Base-by-base conservation (phyloP, 1,139 yeast genomes). In the Candida pseudocylindracea region DNA sequence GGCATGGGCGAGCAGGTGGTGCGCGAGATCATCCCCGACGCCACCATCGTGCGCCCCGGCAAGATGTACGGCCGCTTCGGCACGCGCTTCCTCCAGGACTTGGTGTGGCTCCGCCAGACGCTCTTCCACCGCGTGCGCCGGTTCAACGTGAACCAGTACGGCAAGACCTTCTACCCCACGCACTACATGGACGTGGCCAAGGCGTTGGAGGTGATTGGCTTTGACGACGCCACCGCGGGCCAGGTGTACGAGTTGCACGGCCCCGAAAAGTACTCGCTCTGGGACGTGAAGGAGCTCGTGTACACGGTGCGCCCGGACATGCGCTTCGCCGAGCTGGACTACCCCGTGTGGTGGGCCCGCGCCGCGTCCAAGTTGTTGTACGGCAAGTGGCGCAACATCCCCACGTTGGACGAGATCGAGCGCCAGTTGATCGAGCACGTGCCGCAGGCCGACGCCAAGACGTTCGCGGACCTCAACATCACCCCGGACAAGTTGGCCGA, bases 11-110 rank as follows among this genome's bases (percentile, higher is more conserved):
- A 80, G 54, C 62, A 67, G 46, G 65, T 65, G 27, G 92, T 74
- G 30, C 60, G 64, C 40, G 79, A 70, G 33, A 64, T 66, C 34
- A 51, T 67, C 36, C 92, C 93, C 27, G 78, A 71, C 43, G 63
- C 80, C 33, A 80, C 93, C 28, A 78, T 80, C 46, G 91, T 80
- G 30, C 72, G 93, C 52, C 93, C 93, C 10, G 71, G 79, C 13
- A 81, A 79, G 39, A 64, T 79, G 68, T 80, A 55, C 48, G 92
- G 92, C 30, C 62, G 74, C 48, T 78, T 74, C 48, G 88, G 78
- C 50, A 59, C 64, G 41, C 20, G 20, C 6, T 15, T 15, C 20
- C 20, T 15, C 20, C 20, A 15, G 20, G 20, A 15, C 20, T 4
- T 15, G 20, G 20, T 15, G 20, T 15, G 20, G 20, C 69, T 80